These are phyloP conservation scores for Dissophora globulifera DNA, from an alignment of 192 early-diverging fungal species.

Conservation along the genomic window DNA sequence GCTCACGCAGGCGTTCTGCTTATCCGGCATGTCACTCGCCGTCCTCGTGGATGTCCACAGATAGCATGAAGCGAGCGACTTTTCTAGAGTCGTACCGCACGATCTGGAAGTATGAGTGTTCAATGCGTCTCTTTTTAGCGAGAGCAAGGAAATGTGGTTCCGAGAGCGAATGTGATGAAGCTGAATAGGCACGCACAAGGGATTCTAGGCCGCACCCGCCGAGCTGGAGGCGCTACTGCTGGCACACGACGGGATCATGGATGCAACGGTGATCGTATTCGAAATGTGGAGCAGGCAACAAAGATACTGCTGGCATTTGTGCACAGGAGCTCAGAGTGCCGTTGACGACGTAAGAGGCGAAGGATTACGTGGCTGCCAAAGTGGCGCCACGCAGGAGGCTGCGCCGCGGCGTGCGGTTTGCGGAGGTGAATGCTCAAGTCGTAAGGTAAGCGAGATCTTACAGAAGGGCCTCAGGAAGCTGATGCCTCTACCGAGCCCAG, in stretches of 20 bases:
- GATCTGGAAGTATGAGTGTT: no score
- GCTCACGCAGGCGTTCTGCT: no score
- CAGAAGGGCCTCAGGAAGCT: conserved; percentile 61
- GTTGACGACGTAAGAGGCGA: conserved; percentile 43
- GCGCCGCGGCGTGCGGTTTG: conserved; percentile 75
- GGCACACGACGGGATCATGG: conserved; percentile 72
- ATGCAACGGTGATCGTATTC: conserved; percentile 72
- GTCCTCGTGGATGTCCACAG: no score
- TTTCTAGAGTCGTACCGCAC: no score
- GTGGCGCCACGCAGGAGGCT: conserved; percentile 79
- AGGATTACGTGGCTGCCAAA: conserved; percentile 61
- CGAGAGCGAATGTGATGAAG: conserved; percentile 78
- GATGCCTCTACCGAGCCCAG: no score
- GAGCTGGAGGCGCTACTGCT: conserved; percentile 83
- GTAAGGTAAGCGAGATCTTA: conserved; percentile 81
- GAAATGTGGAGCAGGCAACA: conserved; percentile 67
- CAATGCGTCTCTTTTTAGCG: conserved; percentile 26
- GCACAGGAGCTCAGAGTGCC: conserved; percentile 51
- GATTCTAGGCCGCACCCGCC: conserved; percentile 80
- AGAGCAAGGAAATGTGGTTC: conserved; percentile 71
- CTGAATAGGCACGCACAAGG: conserved; percentile 92
- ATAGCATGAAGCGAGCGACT: no score
- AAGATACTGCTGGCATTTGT: conserved; percentile 84
- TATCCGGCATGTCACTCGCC: no score
- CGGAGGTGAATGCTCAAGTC: conserved; percentile 78